Conservation (phyloP, 2,329 filamentous ascomycete species). For the Gaeumannomyces sp. region DNA sequence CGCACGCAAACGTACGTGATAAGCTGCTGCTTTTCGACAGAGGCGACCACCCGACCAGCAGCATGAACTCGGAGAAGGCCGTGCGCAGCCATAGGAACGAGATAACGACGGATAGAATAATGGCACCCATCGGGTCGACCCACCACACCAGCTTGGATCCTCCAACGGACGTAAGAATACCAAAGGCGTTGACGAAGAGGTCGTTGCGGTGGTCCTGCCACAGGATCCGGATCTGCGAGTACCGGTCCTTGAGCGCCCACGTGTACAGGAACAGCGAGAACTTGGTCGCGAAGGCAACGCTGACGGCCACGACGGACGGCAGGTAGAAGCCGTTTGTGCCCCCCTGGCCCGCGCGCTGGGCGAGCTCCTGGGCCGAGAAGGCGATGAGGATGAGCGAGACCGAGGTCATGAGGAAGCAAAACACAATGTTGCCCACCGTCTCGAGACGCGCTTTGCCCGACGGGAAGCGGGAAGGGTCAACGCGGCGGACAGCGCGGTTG, state of each 20-base stretch:
- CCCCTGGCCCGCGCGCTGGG: constrained; percentile 39
- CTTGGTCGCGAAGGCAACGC: constrained; percentile 79
- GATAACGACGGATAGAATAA: constrained; percentile 74
- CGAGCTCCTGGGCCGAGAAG: constrained; percentile 70
- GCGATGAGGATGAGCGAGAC: constrained; percentile 91
- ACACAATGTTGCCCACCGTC: constrained; percentile 91
- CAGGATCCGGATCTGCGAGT: constrained; percentile 84
- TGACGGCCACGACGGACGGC: constrained; percentile 78
- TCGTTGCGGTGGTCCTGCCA: constrained; percentile 98
- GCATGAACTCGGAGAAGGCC: constrained; percentile 81
- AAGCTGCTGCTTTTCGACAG: constrained; percentile 80
- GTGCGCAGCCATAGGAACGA: constrained; percentile 76
- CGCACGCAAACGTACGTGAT: constrained; percentile 97
- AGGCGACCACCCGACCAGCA: constrained; percentile 82
- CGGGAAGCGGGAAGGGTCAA: constrained; percentile 81
- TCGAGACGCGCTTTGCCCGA: constrained; percentile 91
- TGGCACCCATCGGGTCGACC: constrained; percentile 89
- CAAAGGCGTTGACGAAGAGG: constrained; percentile 91
- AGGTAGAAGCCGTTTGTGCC: constrained; percentile 65
- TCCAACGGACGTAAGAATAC: constrained; percentile 84
- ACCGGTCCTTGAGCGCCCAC: constrained; percentile 82
- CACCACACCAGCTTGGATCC: constrained; percentile 87
- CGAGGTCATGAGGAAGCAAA: constrained; percentile 92
- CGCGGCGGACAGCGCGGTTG: constrained; percentile 79
- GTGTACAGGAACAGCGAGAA: constrained; percentile 82